phyloP scores from a whole-genome alignment of 768 basidiomycete genomes.

The Cystofilobasidium bisporidii region DNA sequence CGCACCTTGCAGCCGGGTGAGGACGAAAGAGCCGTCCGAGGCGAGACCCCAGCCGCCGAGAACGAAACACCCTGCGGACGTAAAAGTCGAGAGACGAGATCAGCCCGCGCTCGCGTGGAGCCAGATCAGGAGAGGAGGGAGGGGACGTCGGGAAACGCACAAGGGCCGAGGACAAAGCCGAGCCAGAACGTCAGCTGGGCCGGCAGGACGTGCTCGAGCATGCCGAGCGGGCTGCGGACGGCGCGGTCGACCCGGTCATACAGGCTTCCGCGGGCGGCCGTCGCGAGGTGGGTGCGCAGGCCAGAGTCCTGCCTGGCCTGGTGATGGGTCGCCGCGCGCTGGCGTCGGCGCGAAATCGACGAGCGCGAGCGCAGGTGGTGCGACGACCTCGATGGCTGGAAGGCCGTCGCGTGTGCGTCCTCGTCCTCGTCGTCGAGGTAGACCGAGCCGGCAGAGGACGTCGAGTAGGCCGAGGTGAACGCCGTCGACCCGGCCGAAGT shows the following conservation, averaged over 20 bases:
- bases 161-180: slow-evolving; percentile 27
- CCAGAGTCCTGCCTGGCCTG: not conserved
- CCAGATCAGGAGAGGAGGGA: not conserved
- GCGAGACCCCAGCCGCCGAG: slow-evolving; percentile 27
- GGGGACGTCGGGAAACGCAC: not conserved
- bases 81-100: not conserved
- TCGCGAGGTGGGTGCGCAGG: not conserved
- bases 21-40: slow-evolving; percentile 16
- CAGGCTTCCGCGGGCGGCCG: not conserved
- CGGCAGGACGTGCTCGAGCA: slow-evolving; percentile 19
- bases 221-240: not conserved
- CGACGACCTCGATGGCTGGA: too few species aligned
- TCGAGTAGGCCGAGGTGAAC: not conserved
- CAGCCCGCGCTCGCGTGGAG: too few species aligned
- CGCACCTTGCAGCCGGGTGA: slow-evolving; percentile 19
- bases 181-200: slow-evolving; percentile 21
- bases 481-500: not conserved
- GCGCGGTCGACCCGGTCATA: slow-evolving; percentile 8
- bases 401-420: too few species aligned
- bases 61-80: slow-evolving; percentile 16
- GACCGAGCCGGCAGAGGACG: not conserved
- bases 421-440: too few species aligned
- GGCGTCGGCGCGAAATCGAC: not conserved
- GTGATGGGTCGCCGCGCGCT: not conserved
- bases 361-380: not conserved